These are phyloP conservation scores for Cystofilobasidium capitatum DNA, from an alignment of 768 basidiomycete species.

Conservation along the genomic window DNA sequence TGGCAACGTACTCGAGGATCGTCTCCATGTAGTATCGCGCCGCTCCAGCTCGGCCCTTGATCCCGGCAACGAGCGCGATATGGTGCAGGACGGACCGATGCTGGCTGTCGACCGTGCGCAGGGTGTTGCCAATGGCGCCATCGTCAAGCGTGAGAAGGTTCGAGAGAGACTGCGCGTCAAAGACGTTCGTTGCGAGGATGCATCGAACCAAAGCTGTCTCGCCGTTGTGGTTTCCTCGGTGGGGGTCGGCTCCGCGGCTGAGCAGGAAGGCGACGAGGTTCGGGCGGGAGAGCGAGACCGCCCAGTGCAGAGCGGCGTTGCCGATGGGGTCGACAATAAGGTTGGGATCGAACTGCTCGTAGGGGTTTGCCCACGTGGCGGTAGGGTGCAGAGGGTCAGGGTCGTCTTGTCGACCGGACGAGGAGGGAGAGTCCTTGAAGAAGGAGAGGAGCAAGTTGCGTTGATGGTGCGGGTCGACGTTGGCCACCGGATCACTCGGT, in stretches of 20 bases:
- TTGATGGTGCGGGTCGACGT: constrained; percentile 28
- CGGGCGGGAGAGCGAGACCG: constrained; percentile 70
- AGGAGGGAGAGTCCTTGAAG: constrained; percentile 31
- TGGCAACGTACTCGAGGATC: background rate
- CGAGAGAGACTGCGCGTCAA: constrained; percentile 58
- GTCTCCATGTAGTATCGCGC: constrained; percentile 52
- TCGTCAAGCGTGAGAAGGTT: constrained; percentile 45
- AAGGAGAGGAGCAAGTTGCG: constrained; percentile 36
- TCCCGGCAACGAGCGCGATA: constrained; percentile 76
- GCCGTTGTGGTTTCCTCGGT: constrained; percentile 83
- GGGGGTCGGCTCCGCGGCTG: constrained; percentile 67
- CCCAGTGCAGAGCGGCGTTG: constrained; percentile 87
- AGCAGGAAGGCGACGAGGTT: constrained; percentile 62
- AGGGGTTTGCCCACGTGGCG: constrained; percentile 6
- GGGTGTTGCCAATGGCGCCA: constrained; percentile 55
- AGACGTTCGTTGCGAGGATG: constrained; percentile 76
- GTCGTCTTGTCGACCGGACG: background rate
- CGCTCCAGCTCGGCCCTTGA: constrained; percentile 71
- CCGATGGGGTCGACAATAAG: constrained; percentile 86
- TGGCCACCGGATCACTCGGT: constrained; percentile 33
- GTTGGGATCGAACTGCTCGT: constrained; percentile 56
- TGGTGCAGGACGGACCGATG: constrained; percentile 84
- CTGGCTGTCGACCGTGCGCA: constrained; percentile 79
- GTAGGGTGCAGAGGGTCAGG: constrained; percentile 25
- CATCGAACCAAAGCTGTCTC: constrained; percentile 92